These are phyloP conservation scores for Beauveria bassiana DNA, from an alignment of 2,329 filamentous ascomycete species.

Conservation along the genomic window DNA sequence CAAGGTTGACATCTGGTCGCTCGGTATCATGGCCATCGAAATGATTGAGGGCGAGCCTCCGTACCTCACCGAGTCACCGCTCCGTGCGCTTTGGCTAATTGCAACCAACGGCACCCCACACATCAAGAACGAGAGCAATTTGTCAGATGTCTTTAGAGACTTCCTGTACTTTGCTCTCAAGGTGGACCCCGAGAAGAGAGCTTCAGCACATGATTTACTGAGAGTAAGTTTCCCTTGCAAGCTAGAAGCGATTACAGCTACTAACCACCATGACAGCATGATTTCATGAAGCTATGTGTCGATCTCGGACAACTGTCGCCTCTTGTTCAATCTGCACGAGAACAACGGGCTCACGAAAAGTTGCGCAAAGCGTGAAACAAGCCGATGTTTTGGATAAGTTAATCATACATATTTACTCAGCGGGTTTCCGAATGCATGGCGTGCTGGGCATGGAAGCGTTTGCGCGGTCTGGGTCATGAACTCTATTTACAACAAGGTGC, in stretches of 20 bases:
- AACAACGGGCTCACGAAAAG: slow-evolving; percentile 80
- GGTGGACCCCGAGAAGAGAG: slow-evolving; percentile 94
- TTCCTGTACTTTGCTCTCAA: slow-evolving; percentile 90
- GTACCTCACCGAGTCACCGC: slow-evolving; percentile 88
- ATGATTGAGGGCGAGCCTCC: slow-evolving; percentile 99
- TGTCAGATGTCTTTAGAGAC: slow-evolving; percentile 78
- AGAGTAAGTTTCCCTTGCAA: slow-evolving; percentile 53
- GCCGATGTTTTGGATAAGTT: background rate
- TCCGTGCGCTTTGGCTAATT: slow-evolving; percentile 90
- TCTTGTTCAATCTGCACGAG: slow-evolving; percentile 76
- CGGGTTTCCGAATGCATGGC: slow-evolving; percentile 1
- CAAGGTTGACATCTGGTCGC: slow-evolving; percentile 97
- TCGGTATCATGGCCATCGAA: slow-evolving; percentile 99
- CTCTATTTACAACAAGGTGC: background rate
- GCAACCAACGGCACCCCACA: slow-evolving; percentile 92
- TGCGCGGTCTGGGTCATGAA: background rate
- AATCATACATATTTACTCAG: background rate
- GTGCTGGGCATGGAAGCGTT: background rate
- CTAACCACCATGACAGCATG: slow-evolving; percentile 47
- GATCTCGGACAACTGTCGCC: slow-evolving; percentile 73
- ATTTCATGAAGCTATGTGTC: slow-evolving; percentile 71
- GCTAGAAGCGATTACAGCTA: slow-evolving; percentile 21
- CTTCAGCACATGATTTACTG: slow-evolving; percentile 87
- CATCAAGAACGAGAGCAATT: slow-evolving; percentile 84
- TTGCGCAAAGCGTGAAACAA: slow-evolving; percentile 49